Conservation (phyloP, 2,329 filamentous ascomycete species). For the Trichoderma brevicompactum region DNA sequence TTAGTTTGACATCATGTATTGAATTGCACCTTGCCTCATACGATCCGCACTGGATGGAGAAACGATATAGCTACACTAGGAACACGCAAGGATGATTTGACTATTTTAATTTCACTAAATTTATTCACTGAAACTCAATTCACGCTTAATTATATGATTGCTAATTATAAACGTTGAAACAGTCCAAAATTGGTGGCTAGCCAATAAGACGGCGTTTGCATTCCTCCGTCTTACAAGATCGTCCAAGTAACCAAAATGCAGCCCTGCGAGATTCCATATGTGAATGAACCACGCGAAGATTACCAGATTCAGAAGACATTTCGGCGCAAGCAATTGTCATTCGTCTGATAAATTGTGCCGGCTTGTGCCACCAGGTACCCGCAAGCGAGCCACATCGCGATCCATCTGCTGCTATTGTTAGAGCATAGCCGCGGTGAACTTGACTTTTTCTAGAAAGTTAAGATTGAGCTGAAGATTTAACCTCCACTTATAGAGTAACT, state of each 20-base stretch:
- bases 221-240: constrained; percentile 19
- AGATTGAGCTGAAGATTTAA: background rate
- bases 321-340: background rate
- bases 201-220: constrained; percentile 19
- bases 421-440: background rate
- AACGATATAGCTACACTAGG: background rate
- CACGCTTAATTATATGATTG: background rate
- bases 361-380: constrained; percentile 1
- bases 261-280: background rate
- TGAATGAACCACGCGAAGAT: background rate
- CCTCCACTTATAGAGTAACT: background rate
- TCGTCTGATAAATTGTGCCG: constrained; percentile 7
- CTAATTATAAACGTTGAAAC: background rate
- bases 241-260: background rate
- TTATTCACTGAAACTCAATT: background rate
- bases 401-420: constrained; percentile 13
- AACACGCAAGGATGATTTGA: background rate
- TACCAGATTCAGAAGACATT: background rate
- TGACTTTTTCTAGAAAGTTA: constrained; percentile 5
- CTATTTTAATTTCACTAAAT: background rate
- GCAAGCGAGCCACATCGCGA: background rate
- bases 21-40: background rate
- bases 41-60: background rate
- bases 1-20: background rate
- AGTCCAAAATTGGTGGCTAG: background rate